phyloP scores from a whole-genome alignment of 2,329 filamentous ascomycete species.

The Sarocladium oryzae region DNA sequence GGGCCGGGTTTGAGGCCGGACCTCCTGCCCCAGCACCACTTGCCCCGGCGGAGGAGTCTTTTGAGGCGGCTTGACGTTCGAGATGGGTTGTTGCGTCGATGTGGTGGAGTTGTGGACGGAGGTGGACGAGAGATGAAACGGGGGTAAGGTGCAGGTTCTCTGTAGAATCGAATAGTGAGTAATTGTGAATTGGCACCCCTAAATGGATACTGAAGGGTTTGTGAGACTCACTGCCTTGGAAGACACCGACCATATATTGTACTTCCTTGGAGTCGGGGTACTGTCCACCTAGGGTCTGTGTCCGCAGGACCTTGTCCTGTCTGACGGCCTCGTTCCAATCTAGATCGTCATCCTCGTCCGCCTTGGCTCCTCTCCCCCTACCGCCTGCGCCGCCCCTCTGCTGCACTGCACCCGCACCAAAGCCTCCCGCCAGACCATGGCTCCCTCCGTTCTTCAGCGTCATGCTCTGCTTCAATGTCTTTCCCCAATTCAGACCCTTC shows the following conservation, averaged over 20 bases:
- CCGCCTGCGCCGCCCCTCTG: conserved; percentile 25
- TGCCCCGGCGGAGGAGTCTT: conserved; percentile 28
- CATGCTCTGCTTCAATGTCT: conserved; percentile 59
- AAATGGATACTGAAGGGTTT: neutral
- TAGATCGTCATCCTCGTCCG: conserved; percentile 39
- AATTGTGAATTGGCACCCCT: neutral
- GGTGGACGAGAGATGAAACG: conserved; percentile 74
- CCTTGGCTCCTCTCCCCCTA: conserved; percentile 26
- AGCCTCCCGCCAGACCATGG: conserved; percentile 66
- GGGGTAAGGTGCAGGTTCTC: conserved; percentile 83
- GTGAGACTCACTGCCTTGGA: conserved; percentile 61
- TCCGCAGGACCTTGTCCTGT: conserved; percentile 65
- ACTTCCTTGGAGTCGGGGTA: conserved; percentile 63
- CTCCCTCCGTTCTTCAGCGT: conserved; percentile 56
- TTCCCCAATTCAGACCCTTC: conserved; percentile 78
- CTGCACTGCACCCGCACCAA: conserved; percentile 52
- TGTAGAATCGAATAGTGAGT: conserved; percentile 24
- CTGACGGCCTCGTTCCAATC: conserved; percentile 64
- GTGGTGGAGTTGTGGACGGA: conserved; percentile 89
- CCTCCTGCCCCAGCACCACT: conserved; percentile 25
- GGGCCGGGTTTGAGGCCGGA: conserved; percentile 42
- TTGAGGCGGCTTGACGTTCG: conserved; percentile 42
- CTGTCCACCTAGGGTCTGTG: conserved; percentile 81
- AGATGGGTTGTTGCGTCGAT: conserved; percentile 78
- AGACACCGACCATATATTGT: conserved; percentile 90